Evolutionary conservation across 1,139 yeast species (phyloP).

Genomic region (Meyerozyma carpophila): DNA sequence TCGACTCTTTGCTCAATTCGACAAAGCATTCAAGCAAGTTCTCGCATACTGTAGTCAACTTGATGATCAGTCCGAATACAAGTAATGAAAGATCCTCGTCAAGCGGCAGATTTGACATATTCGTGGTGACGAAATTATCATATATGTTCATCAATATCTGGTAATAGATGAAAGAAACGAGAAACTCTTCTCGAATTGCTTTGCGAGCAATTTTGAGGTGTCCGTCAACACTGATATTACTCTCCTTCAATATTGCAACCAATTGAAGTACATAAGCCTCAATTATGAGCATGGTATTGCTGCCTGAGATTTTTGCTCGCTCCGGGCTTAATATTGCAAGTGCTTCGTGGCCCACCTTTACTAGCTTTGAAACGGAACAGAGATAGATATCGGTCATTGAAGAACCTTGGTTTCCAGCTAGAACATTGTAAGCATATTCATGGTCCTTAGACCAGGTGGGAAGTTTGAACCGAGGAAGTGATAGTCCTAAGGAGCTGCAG

Average conservation of each 20-base stretch:
- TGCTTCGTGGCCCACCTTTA: conserved; percentile 41
- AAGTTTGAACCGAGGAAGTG: conserved; percentile 44
- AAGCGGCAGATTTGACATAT: neutral
- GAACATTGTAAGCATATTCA: conserved; percentile 27
- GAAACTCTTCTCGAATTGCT: conserved; percentile 24
- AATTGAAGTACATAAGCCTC: neutral
- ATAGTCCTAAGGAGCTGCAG: conserved; percentile 45
- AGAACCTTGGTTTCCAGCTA: conserved; percentile 25
- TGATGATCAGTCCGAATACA: conserved; percentile 31
- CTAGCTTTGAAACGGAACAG: conserved; percentile 33
- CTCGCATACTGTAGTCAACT: conserved; percentile 39
- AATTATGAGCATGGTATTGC: neutral
- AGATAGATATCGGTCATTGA: conserved; percentile 29
- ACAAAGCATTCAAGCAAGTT: conserved; percentile 42
- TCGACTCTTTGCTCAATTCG: conserved; percentile 30
- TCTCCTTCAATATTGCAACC: neutral
- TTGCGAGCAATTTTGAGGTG: neutral
- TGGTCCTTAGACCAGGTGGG: conserved; percentile 44
- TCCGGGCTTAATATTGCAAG: conserved; percentile 21
- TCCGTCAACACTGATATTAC: neutral
- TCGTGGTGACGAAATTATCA: conserved; percentile 28
- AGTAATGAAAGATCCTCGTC: conserved; percentile 5
- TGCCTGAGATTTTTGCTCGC: conserved; percentile 2
- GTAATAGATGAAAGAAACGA: conserved; percentile 36
- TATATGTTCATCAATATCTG: conserved; percentile 45